Percentiles rank a stretch among this genome's conserved stretches.
phyloP scores from a whole-genome alignment of 164 flowering plant species.

The Vitis amurensis region DNA sequence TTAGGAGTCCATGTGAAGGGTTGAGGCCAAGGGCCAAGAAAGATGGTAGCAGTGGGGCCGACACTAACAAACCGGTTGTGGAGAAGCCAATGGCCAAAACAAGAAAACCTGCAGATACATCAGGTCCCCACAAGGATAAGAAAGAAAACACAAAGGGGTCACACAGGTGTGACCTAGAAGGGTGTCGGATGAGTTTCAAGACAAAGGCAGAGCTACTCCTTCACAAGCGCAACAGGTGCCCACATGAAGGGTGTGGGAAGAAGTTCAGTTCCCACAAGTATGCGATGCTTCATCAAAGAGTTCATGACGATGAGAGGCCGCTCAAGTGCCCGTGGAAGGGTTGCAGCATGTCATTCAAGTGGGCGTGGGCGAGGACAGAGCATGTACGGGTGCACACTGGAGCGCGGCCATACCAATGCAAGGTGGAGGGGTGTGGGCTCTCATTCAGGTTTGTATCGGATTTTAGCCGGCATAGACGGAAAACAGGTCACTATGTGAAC shows the following conservation, averaged over 20 bases:
- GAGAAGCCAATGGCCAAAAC: conserved; percentile 25
- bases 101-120: conserved; percentile 16
- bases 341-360: conserved; percentile 88
- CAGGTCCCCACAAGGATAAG: conserved; percentile 21
- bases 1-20: conserved; percentile 89
- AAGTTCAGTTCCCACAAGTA: conserved; percentile 74
- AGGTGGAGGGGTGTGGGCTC: conserved; percentile 70
- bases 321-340: conserved; percentile 90
- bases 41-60: conserved; percentile 17
- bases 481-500: conserved; percentile 71
- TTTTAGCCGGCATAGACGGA: conserved; percentile 80
- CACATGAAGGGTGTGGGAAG: conserved; percentile 72
- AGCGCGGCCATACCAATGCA: conserved; percentile 84
- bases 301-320: conserved; percentile 81
- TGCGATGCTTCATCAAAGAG: conserved; percentile 64
- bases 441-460: conserved; percentile 92
- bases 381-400: conserved; percentile 87
- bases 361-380: conserved; percentile 98
- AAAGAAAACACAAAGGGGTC: conserved; percentile 18
- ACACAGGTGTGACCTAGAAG: conserved; percentile 65
- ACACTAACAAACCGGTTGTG: neutral
- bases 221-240: conserved; percentile 73
- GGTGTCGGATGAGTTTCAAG: conserved; percentile 70
- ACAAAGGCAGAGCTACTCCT: conserved; percentile 56
- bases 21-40: conserved; percentile 63